Evolutionary conservation across 805 yeast genomes (phyloP).

Genomic region (Clavispora carvajalis): DNA sequence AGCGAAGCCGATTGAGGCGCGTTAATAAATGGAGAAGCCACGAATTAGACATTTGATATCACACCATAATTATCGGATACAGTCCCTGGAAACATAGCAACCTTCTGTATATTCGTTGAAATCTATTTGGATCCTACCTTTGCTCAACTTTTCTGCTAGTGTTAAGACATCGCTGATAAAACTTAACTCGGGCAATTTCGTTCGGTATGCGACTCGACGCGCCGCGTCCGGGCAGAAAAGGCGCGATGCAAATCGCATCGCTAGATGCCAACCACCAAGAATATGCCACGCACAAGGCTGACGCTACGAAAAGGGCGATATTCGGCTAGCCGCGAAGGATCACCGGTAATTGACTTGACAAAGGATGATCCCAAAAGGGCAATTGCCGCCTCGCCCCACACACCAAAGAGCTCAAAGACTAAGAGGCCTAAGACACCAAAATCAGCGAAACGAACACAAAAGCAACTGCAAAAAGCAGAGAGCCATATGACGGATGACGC

Average conservation of each 20-base stretch:
- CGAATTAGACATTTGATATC: too few species aligned
- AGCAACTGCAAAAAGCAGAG: neutral
- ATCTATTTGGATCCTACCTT: too few species aligned
- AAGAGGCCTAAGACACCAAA: neutral
- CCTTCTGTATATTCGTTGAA: too few species aligned
- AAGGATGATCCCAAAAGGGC: neutral
- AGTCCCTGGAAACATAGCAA: too few species aligned
- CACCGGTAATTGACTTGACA: conserved; percentile 16
- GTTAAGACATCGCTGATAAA: too few species aligned
- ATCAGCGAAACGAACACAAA: neutral
- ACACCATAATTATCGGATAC: too few species aligned
- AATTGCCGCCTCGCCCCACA: neutral
- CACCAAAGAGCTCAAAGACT: neutral
- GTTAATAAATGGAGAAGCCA: too few species aligned
- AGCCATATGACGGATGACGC: too few species aligned
- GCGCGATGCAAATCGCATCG: neutral
- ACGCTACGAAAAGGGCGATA: neutral
- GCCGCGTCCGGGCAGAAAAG: conserved; percentile 1
- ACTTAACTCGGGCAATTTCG: too few species aligned
- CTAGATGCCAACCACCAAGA: neutral
- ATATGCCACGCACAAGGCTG: conserved; percentile 1
- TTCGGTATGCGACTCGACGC: too few species aligned
- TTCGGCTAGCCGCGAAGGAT: neutral
- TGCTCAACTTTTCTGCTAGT: too few species aligned
- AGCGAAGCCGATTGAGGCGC: too few species aligned